Percentiles rank a stretch among this genome's conserved stretches.
Evolutionary conservation across 1,284 basidiomycete species (phyloP).

Genomic region (Puccinia polysora): DNA sequence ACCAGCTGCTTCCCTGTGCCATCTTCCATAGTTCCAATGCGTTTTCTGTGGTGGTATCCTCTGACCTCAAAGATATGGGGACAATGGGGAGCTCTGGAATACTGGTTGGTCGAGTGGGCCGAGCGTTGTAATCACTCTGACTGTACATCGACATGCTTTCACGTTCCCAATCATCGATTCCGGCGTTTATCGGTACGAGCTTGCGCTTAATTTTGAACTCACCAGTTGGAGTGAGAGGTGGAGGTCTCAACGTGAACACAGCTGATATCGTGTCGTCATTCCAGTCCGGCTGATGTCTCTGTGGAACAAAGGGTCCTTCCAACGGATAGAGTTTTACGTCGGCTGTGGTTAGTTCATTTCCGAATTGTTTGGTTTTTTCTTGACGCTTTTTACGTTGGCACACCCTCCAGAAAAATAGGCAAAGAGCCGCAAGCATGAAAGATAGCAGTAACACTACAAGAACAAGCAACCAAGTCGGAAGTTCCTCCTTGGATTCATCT

Average conservation of each 20-base stretch:
- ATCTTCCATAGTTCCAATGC: too few species aligned
- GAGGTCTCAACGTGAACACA: background rate
- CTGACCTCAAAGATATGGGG: too few species aligned
- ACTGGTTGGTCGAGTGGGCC: background rate
- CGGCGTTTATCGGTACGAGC: constrained; percentile 5
- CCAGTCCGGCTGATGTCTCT: constrained; percentile 1
- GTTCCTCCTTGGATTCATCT: background rate
- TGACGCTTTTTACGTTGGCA: constrained; percentile 20
- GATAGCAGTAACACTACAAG: constrained; percentile 12
- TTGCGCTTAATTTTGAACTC: constrained; percentile 40
- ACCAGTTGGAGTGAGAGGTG: background rate
- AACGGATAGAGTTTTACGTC: constrained; percentile 26
- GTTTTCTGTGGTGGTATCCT: too few species aligned
- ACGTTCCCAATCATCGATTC: constrained; percentile 17
- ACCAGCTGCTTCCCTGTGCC: too few species aligned
- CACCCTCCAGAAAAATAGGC: constrained; percentile 16
- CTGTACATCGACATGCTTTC: constrained; percentile 18
- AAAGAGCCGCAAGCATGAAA: background rate
- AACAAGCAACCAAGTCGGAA: constrained; percentile 12
- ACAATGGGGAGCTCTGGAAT: background rate
- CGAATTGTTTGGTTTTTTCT: constrained; percentile 27
- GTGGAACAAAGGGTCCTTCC: background rate
- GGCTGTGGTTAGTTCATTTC: constrained; percentile 13
- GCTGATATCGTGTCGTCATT: background rate
- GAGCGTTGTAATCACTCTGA: background rate